Base-by-base conservation (phyloP, 1,284 basidiomycete species). In the Pascua guehoae region DNA sequence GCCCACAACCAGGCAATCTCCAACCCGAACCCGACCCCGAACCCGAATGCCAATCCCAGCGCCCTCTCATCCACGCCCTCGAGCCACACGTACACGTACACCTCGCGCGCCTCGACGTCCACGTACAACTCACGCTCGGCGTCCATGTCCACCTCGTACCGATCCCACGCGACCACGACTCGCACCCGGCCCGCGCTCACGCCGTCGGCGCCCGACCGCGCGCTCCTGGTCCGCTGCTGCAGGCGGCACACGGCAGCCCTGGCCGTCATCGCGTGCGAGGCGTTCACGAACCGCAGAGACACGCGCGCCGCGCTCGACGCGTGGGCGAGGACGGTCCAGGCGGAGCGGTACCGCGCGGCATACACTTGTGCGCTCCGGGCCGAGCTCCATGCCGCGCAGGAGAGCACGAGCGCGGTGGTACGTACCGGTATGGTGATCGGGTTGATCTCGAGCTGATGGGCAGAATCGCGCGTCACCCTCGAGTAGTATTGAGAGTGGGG, bases 181-280 rank as follows among this genome's bases (percentile, higher is more conserved):
- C 43, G 8, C 50, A 39, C 39, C 42, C 39, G 37, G 8, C 16
- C 10, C 15, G 39, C 47, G 47, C 37, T 24, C 12, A 14, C 45
- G 24, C 17, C 12, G 12, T 47, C 38, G 38, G 8, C 14, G 17
- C 42, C 50, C 36, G 50, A 51, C 39, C 50, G 50, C 16, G 50
- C 43, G 2, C 17, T 45, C 12, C 17, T 38, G 36, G 42, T 40
- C 14, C 36, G 42, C 5, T 51, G 50, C 36, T 51, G 50, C 36
- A 10, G 50, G 50, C 15, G 16, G 37, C 50, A 51, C 43, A 24
- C 18, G 36, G 37, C 17, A 12, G 50, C 50, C 42, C 50, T 51
- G 14, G 50, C 50, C 17, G 38, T 17, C 12, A 36, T 51, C 36
- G 50, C 38, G 5, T 39, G 17, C 16, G 50, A 51, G 43, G 37